Conservation (phyloP, 192 early-diverging fungal genomes). For the Backusella westeae region DNA sequence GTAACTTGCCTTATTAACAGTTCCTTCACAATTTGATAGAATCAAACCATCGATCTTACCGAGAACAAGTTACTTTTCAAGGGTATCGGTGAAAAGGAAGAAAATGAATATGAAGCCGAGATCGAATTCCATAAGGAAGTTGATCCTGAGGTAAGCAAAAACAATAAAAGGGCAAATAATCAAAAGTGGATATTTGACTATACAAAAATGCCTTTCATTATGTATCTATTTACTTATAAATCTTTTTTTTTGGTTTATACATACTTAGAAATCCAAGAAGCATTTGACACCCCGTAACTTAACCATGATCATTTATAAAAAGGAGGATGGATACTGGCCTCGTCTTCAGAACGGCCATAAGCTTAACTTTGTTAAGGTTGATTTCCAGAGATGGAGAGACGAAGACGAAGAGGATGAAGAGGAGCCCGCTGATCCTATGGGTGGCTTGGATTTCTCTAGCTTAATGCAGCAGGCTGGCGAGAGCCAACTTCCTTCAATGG, state of each 20-base stretch:
- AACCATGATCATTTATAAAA: constrained; percentile 73
- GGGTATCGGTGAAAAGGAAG: constrained; percentile 53
- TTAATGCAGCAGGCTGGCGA: constrained; percentile 48
- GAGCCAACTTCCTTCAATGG: constrained; percentile 32
- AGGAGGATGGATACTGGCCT: constrained; percentile 76
- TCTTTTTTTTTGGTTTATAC: neutral
- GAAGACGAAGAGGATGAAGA: constrained; percentile 92
- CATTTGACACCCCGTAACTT: constrained; percentile 65
- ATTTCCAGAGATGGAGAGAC: constrained; percentile 90
- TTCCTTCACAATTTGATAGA: neutral
- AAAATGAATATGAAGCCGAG: constrained; percentile 71
- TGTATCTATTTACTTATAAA: neutral
- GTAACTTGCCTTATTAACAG: neutral
- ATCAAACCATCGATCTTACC: constrained; percentile 21
- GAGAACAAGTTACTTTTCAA: constrained; percentile 59
- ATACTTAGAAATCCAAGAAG: constrained; percentile 51
- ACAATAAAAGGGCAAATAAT: neutral
- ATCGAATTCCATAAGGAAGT: constrained; percentile 74
- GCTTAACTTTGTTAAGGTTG: constrained; percentile 82
- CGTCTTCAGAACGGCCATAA: constrained; percentile 73
- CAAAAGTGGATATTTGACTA: neutral
- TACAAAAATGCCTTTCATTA: neutral
- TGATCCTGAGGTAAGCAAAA: constrained; percentile 59
- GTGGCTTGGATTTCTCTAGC: constrained; percentile 59
- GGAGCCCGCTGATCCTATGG: constrained; percentile 38